Evolutionary conservation across 176 grass and related monocot species (phyloP), one percentile per base, ranked within the genome.

Genomic region (Themeda triandra): DNA sequence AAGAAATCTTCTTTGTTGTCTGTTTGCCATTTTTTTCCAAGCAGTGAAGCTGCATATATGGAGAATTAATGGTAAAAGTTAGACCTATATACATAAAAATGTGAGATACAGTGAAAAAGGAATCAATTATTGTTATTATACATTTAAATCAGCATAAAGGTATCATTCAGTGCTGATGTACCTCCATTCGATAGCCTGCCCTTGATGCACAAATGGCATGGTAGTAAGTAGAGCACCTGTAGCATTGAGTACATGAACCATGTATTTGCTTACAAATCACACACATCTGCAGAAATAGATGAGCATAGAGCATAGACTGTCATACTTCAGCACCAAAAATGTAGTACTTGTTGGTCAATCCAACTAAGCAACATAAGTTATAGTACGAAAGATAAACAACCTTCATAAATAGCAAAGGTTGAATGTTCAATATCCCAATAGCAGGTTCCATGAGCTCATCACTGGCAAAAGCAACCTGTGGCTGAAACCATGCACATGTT

Each of bases 181-280:
- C 96, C 96, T 98, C 96, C 96, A 98, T 98, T 79, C 82, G 84
- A 69, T 98, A 90, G 27, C 96, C 96, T 76, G 91, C 93, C 91
- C 96, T 93, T 66, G 96, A 98, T 88, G 96, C 96, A 92, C 96
- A 98, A 74, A 95, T 95, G 65, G 96, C 96, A 92, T 98, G 96
- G 80, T 95, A 98, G 86, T 95, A 88, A 85, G 93, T 93, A 30
- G 96, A 98, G 75, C 96, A 98, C 62, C 91, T 98, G 71, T 93
- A 95, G 87, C 96, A 98, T 73, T 95, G 93, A 44, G 96, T 98
- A 35, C 96, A 98, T 51, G 93, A 95, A 79, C 96, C 96, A 90
- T 98, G 96, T 91, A 98, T 95, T 93, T 98, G 96, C 72, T 89
- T 90, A 74, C 96, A 98, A 83, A 98, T 98, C 66, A 92, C 93